phyloP scores from a whole-genome alignment of 106 monocot genomes.

The Cymbidium sinense region DNA sequence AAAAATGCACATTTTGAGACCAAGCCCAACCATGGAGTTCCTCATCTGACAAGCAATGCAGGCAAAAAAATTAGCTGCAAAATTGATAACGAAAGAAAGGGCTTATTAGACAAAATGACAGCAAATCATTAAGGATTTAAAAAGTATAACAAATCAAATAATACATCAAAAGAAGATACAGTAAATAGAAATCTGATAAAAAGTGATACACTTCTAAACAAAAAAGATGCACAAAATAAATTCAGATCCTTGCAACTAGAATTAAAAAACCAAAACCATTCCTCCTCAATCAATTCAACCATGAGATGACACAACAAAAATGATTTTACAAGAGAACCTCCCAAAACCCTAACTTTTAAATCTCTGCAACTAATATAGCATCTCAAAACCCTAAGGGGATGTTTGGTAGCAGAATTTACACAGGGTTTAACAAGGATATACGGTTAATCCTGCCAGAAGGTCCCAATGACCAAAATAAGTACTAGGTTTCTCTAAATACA shows the following conservation, averaged over 20 bases:
- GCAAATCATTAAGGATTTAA: not conserved
- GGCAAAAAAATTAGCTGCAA: not conserved
- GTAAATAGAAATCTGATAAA: not conserved
- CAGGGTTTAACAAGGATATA: too few species aligned
- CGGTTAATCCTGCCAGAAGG: too few species aligned
- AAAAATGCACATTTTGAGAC: not conserved
- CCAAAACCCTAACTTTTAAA: not conserved
- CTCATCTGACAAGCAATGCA: conserved; percentile 1
- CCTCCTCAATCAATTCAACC: not conserved
- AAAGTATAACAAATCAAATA: not conserved
- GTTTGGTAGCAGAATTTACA: too few species aligned
- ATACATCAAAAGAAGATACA: not conserved
- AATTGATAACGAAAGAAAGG: not conserved
- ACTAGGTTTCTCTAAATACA: too few species aligned
- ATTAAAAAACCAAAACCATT: not conserved
- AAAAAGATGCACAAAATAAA: not conserved
- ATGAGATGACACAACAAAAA: not conserved
- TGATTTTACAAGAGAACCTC: not conserved
- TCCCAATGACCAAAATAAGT: too few species aligned
- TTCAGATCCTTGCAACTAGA: not conserved
- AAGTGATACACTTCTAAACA: not conserved
- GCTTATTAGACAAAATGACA: not conserved
- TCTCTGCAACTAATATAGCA: not conserved
- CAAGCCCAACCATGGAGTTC: not conserved
- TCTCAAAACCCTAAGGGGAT: not conserved